Base-by-base conservation (phyloP, 345 rosid genomes). In the Cochlearia excelsa region DNA sequence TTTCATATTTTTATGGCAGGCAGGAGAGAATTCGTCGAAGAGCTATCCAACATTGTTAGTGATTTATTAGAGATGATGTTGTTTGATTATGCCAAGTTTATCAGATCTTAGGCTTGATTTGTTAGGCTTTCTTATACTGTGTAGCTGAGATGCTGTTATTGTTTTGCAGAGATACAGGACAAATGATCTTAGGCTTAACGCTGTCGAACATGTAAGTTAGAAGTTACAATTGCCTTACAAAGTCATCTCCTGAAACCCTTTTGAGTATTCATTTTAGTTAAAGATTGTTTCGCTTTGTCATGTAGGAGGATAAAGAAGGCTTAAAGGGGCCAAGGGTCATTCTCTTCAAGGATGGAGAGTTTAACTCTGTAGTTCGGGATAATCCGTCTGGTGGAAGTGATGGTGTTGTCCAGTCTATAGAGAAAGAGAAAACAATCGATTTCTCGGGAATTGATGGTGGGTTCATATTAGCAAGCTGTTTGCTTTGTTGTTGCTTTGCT, bases 241-340 rank as follows among this genome's bases (percentile, higher is more conserved):
- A 49, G 23, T 53, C 34, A 37, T 66, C 41, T 9, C 41, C 30
- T 31, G 16, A 5, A 23, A 4, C 16, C 51, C 9, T 56, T 53
- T 61, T 50, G 9, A 34, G 61, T 8, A 9, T 10, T 41, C 66
- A 27, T 37, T 47, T 37, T 2, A 37, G 7, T 6, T 55, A 60
- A 9, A 51, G 55, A 10, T 27, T 30, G 34, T 46, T 57, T 42
- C 66, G 16, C 28, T 64, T 60, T 66, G 57, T 60, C 49, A 48
- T 76, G 53, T 68, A 92, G 98, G 95, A 81, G 77, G 82, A 73
- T 50, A 80, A 70, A 16, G 61, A 77, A 78, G 81, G 74, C 39
- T 63, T 88, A 72, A 81, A 79, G 72, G 96, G 77, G 68, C 96
- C 96, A 26, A 77, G 86, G 70, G 74, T 65, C 68, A 59, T 77